Percentiles rank a stretch among this genome's conserved stretches.
phyloP scores from a whole-genome alignment of 768 basidiomycete species.

The Royoungia palumana region DNA sequence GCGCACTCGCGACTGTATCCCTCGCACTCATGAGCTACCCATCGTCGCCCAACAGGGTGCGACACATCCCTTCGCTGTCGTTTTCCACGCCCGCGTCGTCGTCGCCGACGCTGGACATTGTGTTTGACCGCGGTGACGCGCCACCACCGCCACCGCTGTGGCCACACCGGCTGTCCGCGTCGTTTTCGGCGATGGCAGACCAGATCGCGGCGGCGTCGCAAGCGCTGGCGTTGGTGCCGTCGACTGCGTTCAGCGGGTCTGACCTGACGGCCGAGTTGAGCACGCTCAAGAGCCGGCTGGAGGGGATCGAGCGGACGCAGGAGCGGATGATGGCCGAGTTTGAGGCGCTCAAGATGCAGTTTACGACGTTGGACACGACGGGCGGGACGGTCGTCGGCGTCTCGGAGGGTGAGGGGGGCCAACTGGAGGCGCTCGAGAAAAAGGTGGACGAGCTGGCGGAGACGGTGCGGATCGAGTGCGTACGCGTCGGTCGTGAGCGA shows the following conservation, averaged over 20 bases:
- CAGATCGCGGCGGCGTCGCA: slow-evolving; percentile 42
- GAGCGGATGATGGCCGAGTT: slow-evolving; percentile 32
- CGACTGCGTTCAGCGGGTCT: slow-evolving; percentile 18
- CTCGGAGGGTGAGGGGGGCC: slow-evolving; percentile 25
- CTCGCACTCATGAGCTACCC: background rate
- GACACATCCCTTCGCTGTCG: background rate
- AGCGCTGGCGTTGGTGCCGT: slow-evolving; percentile 31
- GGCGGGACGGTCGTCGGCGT: slow-evolving; percentile 20
- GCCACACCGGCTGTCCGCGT: slow-evolving; percentile 35
- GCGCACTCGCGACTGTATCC: too few relatives aligned
- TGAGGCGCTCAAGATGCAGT: slow-evolving; percentile 25
- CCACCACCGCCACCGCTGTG: slow-evolving; percentile 19
- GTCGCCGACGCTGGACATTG: slow-evolving; percentile 19
- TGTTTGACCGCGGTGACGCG: slow-evolving; percentile 5
- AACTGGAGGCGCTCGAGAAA: slow-evolving; percentile 34
- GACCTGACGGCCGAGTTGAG: slow-evolving; percentile 13
- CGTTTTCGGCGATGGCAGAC: slow-evolving; percentile 38
- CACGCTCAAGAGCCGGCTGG: slow-evolving; percentile 26
- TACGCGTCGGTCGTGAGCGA: background rate
- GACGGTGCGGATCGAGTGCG: slow-evolving; percentile 35
- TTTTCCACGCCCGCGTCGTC: slow-evolving; percentile 10
- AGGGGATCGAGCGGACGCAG: slow-evolving; percentile 34
- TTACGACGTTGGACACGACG: slow-evolving; percentile 14
- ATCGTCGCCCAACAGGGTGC: background rate
- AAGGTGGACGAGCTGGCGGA: slow-evolving; percentile 33